A percentile compares a stretch with the other conserved stretches of the same genome.
Evolutionary conservation across 2,329 filamentous ascomycete species (phyloP).

Genomic region (Emergomyces pasteurianus): DNA sequence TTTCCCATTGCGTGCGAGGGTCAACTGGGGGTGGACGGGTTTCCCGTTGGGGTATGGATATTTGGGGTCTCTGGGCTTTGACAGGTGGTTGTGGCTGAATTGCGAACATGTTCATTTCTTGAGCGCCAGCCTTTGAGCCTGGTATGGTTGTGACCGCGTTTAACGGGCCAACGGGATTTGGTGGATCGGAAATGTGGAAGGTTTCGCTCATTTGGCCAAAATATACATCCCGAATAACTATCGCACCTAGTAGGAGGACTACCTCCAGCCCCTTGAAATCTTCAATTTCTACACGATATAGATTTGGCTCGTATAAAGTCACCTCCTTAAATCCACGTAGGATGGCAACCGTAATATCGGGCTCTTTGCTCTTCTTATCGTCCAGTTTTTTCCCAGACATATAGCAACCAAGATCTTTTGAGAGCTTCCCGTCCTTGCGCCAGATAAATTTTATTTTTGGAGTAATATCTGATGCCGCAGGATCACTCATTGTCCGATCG

Average conservation of each 20-base stretch:
- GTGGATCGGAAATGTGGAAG: slow-evolving; percentile 57
- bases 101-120: neutral
- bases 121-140: slow-evolving; percentile 6
- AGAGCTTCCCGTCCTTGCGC: slow-evolving; percentile 76
- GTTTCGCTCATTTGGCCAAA: slow-evolving; percentile 55
- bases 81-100: slow-evolving; percentile 15
- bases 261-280: slow-evolving; percentile 89
- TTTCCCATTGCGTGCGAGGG: slow-evolving; percentile 41
- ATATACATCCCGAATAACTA: slow-evolving; percentile 51
- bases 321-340: slow-evolving; percentile 66
- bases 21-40: slow-evolving; percentile 32
- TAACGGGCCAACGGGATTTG: slow-evolving; percentile 17
- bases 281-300: slow-evolving; percentile 81
- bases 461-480: slow-evolving; percentile 41
- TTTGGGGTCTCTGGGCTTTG: slow-evolving; percentile 16
- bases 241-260: slow-evolving; percentile 51
- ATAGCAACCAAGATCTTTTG: slow-evolving; percentile 80
- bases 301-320: slow-evolving; percentile 86
- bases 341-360: slow-evolving; percentile 88
- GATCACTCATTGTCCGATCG: slow-evolving; percentile 58
- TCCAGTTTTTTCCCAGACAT: slow-evolving; percentile 58
- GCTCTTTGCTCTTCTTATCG: slow-evolving; percentile 67
- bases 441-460: slow-evolving; percentile 77
- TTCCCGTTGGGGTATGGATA: slow-evolving; percentile 12
- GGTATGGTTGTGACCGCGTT: slow-evolving; percentile 15